Base-by-base conservation (phyloP, 352 stramenopile genomes). In the Pythium aquatile region DNA sequence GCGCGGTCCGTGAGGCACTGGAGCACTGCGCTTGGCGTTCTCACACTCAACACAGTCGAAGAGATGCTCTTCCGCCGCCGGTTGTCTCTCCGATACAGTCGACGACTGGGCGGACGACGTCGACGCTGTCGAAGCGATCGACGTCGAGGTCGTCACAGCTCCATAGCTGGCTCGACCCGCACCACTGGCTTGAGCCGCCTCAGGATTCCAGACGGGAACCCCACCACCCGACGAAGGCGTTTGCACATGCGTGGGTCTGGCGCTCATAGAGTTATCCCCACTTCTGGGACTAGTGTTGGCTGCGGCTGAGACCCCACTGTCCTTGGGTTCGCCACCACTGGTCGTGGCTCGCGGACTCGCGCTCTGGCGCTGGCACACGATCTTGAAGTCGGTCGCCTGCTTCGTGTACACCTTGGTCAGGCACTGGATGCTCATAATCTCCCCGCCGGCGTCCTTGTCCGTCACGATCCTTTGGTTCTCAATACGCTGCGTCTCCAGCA, bases 1-100 rank as follows among this genome's bases (percentile, higher is more conserved):
- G 1, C 83, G 81, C 5, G 72, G 70, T 1, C 81, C 81, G 37
- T 92, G 83, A 1, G 78, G 75, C 13, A 82, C 63, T 3, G 70
- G 53, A 5, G 49, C 63, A 20, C 65, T 60, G 33, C 76, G 74
- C 49, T 79, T 81, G 14, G 56, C n/a, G 33, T 65, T 69, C 16
- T 83, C 75, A 29, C 78, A 70, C 54, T 88, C 79, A 1, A 90
- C 68, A 26, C 70, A 87, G 68, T 90, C 77, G 35, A 90, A 90
- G 10, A 88, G 40, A 73, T 90, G 81, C 39, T 77, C 63, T 20
- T 74, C 60, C 16, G 67, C 48, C 0, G n/a, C 16, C 6, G 53
- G 40, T 3, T 40, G 24, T 26, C 39, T 24, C 39, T 65, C 49
- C 1, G 32, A 33, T 17, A 39, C 35, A 35, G 49, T 29, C 6